phyloP scores from a whole-genome alignment of 768 basidiomycete genomes.

The Phanerochaete carnosa region DNA sequence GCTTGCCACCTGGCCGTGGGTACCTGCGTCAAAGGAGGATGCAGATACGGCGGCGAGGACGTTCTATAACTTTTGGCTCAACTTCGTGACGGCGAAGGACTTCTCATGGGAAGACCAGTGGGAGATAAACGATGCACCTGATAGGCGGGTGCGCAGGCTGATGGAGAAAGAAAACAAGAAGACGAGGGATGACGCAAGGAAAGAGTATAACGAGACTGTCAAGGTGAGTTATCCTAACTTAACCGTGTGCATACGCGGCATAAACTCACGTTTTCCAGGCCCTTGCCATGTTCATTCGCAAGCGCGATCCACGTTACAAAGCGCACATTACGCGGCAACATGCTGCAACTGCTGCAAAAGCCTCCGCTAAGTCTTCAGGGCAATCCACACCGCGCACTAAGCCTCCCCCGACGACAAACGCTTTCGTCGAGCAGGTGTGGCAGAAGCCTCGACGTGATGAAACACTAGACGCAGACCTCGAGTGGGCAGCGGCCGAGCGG shows the following conservation, averaged over 20 bases:
- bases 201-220: constrained; percentile 91
- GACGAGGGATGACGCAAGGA: constrained; percentile 78
- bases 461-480: constrained; percentile 56
- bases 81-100: constrained; percentile 83
- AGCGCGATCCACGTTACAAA: constrained; percentile 89
- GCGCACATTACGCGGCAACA: constrained; percentile 48
- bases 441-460: constrained; percentile 53
- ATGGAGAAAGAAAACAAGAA: constrained; percentile 99
- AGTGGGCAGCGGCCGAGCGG: constrained; percentile 73
- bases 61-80: constrained; percentile 87
- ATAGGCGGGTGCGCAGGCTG: constrained; percentile 72
- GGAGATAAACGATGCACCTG: constrained; percentile 81
- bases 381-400: constrained; percentile 17
- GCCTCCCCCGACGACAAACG: constrained; percentile 26
- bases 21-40: constrained; percentile 40
- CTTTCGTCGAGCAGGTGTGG: constrained; percentile 88
- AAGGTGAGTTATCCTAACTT: constrained; percentile 46
- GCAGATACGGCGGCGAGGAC: constrained; percentile 51
- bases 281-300: constrained; percentile 71
- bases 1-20: constrained; percentile 71
- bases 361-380: neutral
- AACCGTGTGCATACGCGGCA: neutral
- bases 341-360: constrained; percentile 31
- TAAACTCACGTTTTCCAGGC: constrained; percentile 40
- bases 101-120: constrained; percentile 88